phyloP scores from a whole-genome alignment of 345 rosid genomes.

The Euphorbia peplus region DNA sequence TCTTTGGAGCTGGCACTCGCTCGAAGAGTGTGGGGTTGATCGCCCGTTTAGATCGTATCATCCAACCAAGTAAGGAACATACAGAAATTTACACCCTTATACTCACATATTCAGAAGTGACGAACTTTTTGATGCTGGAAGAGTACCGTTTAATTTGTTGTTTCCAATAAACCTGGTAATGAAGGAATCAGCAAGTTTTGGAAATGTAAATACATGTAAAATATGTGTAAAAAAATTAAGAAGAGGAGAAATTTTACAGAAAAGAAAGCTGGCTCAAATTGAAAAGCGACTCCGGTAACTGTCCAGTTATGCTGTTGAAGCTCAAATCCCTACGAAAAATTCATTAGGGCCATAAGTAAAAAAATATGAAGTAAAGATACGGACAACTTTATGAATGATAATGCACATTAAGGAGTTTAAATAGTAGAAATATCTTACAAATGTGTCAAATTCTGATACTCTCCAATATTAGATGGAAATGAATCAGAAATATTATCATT shows the following conservation, averaged over 20 bases:
- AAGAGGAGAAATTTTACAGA: constrained; percentile 46
- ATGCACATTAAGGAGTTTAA: background rate
- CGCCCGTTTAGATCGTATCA: too few species aligned
- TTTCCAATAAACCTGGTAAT: constrained; percentile 60
- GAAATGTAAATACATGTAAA: background rate
- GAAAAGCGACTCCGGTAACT: constrained; percentile 43
- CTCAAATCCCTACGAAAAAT: constrained; percentile 49
- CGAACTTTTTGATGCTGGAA: constrained; percentile 47
- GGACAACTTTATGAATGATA: background rate
- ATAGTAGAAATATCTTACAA: constrained; percentile 43
- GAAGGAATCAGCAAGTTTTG: constrained; percentile 19
- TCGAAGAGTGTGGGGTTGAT: too few species aligned
- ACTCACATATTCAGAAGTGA: constrained; percentile 57
- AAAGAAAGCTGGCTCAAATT: constrained; percentile 30
- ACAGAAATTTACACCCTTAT: too few species aligned
- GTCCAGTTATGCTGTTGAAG: constrained; percentile 47
- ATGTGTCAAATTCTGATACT: constrained; percentile 40
- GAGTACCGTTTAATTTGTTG: constrained; percentile 48
- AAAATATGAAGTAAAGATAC: background rate
- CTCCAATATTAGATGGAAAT: constrained; percentile 56
- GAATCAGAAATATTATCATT: constrained; percentile 49
- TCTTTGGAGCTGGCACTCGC: too few species aligned
- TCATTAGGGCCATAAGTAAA: background rate
- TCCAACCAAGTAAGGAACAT: too few species aligned
- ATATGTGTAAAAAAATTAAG: background rate